A percentile compares a stretch with the other conserved stretches of the same genome.
These are phyloP conservation scores for Amoeboaphelidium protococcarum DNA, from an alignment of 371 early-diverging fungal species.

Conservation along the genomic window DNA sequence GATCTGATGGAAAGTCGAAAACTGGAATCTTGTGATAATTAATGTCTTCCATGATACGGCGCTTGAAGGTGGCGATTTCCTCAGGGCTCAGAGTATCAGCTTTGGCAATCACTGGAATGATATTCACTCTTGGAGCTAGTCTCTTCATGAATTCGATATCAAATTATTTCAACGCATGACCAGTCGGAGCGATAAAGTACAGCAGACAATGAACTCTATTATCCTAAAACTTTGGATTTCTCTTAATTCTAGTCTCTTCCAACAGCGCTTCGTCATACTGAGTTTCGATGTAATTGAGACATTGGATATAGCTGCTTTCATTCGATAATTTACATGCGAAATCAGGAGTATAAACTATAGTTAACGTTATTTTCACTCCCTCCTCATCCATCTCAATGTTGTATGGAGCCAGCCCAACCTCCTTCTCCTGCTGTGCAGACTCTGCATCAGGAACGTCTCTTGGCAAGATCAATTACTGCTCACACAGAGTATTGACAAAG, in stretches of 20 bases:
- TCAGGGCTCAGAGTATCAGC: slow-evolving; percentile 19
- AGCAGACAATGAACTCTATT: slow-evolving; percentile 67
- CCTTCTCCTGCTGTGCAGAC: too few relatives aligned
- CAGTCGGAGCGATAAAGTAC: slow-evolving; percentile 91
- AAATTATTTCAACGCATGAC: slow-evolving; percentile 25
- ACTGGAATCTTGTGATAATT: slow-evolving; percentile 71
- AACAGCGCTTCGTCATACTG: slow-evolving; percentile 68
- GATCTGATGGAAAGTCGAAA: slow-evolving; percentile 33
- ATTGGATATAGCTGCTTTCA: slow-evolving; percentile 42
- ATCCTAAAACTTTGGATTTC: slow-evolving; percentile 79
- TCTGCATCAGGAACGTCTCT: slow-evolving; percentile 29
- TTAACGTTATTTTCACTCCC: slow-evolving; percentile 57
- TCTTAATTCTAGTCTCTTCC: slow-evolving; percentile 50
- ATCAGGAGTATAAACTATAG: slow-evolving; percentile 81
- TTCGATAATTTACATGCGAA: too few relatives aligned
- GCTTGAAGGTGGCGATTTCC: slow-evolving; percentile 23
- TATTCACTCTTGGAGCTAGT: slow-evolving; percentile 1
- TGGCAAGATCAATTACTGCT: slow-evolving; percentile 16
- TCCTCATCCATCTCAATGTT: slow-evolving; percentile 81
- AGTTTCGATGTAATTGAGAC: slow-evolving; percentile 63
- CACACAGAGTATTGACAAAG: slow-evolving; percentile 89
- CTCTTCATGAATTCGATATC: neutral
- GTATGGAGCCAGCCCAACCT: slow-evolving; percentile 42
- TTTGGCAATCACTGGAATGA: slow-evolving; percentile 19
- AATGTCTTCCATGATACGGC: slow-evolving; percentile 53